Percentiles rank a stretch among this genome's conserved stretches.
These are phyloP conservation scores for Paramecium sexaurelia DNA, from an alignment of 73 alveolate genomes.

Conservation along the genomic window DNA sequence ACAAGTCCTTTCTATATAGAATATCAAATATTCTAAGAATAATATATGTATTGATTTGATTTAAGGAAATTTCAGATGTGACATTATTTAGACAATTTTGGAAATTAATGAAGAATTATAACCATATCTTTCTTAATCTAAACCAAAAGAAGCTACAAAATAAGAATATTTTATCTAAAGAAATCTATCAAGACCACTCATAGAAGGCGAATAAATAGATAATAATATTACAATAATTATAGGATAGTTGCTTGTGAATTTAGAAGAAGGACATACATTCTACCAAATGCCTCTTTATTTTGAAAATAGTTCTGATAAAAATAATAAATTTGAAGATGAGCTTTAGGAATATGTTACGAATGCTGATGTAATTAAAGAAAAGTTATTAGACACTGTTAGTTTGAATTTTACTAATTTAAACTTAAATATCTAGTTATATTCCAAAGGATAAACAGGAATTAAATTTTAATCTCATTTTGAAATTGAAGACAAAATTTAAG, in stretches of 20 bases:
- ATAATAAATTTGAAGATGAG: background rate
- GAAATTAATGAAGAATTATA: background rate
- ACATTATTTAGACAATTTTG: background rate
- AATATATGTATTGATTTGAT: background rate
- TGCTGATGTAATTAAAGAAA: background rate
- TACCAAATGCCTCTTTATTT: background rate
- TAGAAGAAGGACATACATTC: conserved; percentile 21
- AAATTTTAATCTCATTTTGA: background rate
- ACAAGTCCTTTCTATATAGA: background rate
- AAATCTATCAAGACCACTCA: background rate
- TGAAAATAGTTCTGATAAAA: background rate
- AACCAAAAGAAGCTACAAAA: background rate
- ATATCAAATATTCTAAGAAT: background rate
- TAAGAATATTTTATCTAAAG: background rate
- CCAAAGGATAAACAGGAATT: background rate
- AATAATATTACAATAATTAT: background rate
- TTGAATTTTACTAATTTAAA: background rate
- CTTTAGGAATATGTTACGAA: background rate
- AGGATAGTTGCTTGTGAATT: background rate
- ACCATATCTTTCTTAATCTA: background rate
- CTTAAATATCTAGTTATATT: background rate
- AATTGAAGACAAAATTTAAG: background rate
- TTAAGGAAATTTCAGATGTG: background rate
- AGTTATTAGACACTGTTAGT: background rate
- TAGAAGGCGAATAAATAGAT: background rate